Conservation (phyloP, 2,329 filamentous ascomycete species). For the Xylariomycetidae sp. region DNA sequence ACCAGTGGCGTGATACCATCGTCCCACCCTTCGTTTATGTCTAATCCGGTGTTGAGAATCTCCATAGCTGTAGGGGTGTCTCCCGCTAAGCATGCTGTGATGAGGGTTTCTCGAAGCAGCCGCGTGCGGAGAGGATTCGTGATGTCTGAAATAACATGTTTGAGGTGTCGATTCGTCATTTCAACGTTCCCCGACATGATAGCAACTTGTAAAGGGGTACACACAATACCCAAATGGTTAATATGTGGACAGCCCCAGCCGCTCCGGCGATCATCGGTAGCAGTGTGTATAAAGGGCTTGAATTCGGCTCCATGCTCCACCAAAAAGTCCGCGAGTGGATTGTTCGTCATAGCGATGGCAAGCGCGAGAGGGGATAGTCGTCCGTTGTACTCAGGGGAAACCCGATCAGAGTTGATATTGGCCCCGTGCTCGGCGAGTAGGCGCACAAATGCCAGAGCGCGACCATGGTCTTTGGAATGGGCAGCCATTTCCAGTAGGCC, state of each 20-base stretch:
- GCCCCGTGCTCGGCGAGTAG: too few relatives aligned
- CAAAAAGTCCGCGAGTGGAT: constrained; percentile 1
- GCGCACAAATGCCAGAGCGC: too few relatives aligned
- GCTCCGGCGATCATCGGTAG: too few relatives aligned
- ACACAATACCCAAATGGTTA: too few relatives aligned
- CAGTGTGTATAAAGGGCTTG: too few relatives aligned
- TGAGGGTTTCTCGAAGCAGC: not conserved
- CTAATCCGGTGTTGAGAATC: constrained; percentile 1
- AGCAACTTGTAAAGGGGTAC: constrained; percentile 7
- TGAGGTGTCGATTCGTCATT: constrained; percentile 2
- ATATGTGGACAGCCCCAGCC: too few relatives aligned
- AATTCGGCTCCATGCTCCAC: too few relatives aligned
- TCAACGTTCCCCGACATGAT: constrained; percentile 2
- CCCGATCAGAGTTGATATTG: too few relatives aligned
- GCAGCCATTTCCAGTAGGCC: too few relatives aligned
- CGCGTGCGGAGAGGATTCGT: not conserved
- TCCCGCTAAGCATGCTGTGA: constrained; percentile 5
- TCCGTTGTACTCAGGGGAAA: too few relatives aligned
- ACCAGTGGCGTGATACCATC: constrained; percentile 3
- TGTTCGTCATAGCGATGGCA: constrained; percentile 1
- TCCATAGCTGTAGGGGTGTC: constrained; percentile 1
- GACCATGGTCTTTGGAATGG: too few relatives aligned
- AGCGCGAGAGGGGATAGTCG: not conserved
- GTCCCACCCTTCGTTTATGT: constrained; percentile 3
- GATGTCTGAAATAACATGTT: not conserved